A percentile compares a stretch with the other conserved stretches of the same genome.
Evolutionary conservation across 495 filamentous ascomycete genomes (phyloP).

Genomic region (Hyphodiscus hymeniophilus): DNA sequence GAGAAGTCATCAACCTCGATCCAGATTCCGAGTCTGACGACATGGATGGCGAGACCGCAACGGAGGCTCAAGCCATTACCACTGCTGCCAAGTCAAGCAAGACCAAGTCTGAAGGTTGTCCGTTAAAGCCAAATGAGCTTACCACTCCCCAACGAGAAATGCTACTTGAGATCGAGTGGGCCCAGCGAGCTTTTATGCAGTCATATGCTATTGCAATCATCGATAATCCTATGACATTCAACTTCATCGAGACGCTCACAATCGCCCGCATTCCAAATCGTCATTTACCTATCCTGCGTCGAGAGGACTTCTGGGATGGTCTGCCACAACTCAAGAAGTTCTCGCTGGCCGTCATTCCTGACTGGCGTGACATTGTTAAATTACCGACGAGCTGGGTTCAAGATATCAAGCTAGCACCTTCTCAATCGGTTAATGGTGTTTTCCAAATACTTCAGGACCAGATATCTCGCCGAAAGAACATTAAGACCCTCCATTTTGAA

Average conservation of each 20-base stretch:
- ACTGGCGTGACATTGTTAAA: conserved; percentile 42
- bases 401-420: conserved; percentile 32
- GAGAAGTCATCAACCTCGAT: too few relatives aligned
- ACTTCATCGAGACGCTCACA: conserved; percentile 35
- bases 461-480: conserved; percentile 29
- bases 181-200: conserved; percentile 47
- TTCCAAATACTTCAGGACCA: conserved; percentile 33
- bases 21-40: neutral
- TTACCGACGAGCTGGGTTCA: conserved; percentile 29
- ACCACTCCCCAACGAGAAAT: conserved; percentile 46
- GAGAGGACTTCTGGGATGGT: conserved; percentile 42
- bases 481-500: conserved; percentile 44
- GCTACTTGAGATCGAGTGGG: conserved; percentile 49
- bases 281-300: conserved; percentile 34
- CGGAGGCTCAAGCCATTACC: neutral
- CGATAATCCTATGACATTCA: conserved; percentile 37
- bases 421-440: conserved; percentile 32
- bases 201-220: conserved; percentile 45
- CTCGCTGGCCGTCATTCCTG: conserved; percentile 40
- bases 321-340: conserved; percentile 36
- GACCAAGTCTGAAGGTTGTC: neutral
- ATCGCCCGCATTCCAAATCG: conserved; percentile 44
- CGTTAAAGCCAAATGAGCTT: conserved; percentile 34
- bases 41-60: too few relatives aligned
- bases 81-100: neutral